Evolutionary conservation across 176 grass and related monocot genomes (phyloP).

Genomic region (Chrysopogon serrulatus): DNA sequence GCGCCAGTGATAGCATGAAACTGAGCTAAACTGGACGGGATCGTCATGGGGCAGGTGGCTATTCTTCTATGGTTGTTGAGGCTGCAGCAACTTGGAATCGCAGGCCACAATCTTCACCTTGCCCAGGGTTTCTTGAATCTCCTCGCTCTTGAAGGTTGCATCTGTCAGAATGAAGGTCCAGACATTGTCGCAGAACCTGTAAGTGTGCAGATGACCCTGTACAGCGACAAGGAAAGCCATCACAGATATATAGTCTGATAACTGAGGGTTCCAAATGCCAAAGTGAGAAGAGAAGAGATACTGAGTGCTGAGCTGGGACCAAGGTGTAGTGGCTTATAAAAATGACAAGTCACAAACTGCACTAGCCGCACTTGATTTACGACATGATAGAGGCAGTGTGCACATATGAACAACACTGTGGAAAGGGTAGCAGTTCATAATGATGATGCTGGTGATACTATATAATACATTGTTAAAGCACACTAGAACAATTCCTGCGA

Average conservation of each 20-base stretch:
- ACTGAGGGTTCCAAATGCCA: background rate
- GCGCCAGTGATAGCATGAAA: background rate
- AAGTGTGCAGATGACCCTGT: conserved; percentile 92
- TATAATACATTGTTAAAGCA: background rate
- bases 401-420: background rate
- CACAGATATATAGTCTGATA: background rate
- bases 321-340: background rate
- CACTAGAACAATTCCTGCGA: background rate
- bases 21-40: background rate
- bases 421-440: background rate
- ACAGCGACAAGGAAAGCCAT: conserved; percentile 5
- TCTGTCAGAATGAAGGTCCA: conserved; percentile 86
- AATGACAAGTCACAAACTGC: background rate
- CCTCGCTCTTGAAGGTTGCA: conserved; percentile 58
- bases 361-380: background rate
- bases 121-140: conserved; percentile 29
- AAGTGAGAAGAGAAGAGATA: background rate
- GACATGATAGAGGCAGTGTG: background rate
- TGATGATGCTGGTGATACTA: background rate
- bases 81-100: conserved; percentile 68
- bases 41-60: background rate
- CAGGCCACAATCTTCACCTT: conserved; percentile 87
- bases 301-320: background rate
- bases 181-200: conserved; percentile 84
- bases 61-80: conserved; percentile 18